Conservation (phyloP, 768 basidiomycete species). For the Suillus tomentosus region DNA sequence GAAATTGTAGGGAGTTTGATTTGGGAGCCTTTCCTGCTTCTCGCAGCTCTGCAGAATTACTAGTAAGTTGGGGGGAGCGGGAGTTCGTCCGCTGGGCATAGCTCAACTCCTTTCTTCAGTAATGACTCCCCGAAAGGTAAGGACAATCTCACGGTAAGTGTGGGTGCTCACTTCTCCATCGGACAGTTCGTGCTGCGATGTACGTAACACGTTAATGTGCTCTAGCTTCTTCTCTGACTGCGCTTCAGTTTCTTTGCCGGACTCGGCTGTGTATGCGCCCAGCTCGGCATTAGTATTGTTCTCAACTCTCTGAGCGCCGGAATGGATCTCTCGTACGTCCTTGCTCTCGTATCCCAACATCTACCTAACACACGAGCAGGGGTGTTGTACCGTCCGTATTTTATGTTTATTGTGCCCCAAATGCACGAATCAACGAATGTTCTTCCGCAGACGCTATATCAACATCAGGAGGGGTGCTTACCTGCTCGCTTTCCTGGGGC, state of each 20-base stretch:
- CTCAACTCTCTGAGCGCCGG: slow-evolving; percentile 23
- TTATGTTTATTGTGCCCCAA: not conserved
- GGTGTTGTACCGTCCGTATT: not conserved
- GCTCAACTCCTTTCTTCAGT: not conserved
- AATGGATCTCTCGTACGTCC: slow-evolving; percentile 23
- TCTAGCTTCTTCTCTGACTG: slow-evolving; percentile 8
- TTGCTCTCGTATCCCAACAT: not conserved
- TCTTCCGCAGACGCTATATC: slow-evolving; percentile 13
- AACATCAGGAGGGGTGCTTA: slow-evolving; percentile 19
- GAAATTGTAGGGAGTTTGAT: slow-evolving; percentile 21
- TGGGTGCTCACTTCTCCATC: not conserved
- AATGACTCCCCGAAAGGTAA: slow-evolving; percentile 15
- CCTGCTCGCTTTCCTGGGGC: slow-evolving; percentile 12
- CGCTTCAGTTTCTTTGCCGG: slow-evolving; percentile 22
- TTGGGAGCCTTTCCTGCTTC: slow-evolving; percentile 22
- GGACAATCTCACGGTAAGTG: not conserved
- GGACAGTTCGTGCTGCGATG: slow-evolving; percentile 14
- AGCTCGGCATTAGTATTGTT: slow-evolving; percentile 22
- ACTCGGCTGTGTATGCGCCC: slow-evolving; percentile 22
- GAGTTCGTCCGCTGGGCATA: not conserved
- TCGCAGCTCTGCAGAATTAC: slow-evolving; percentile 22
- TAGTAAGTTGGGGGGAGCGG: slow-evolving; percentile 11
- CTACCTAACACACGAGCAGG: not conserved
- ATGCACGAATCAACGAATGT: not conserved
- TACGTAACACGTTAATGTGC: slow-evolving; percentile 4